Evolutionary conservation across 179 eudicot species (phyloP).

Genomic region (Beta lomatogona): DNA sequence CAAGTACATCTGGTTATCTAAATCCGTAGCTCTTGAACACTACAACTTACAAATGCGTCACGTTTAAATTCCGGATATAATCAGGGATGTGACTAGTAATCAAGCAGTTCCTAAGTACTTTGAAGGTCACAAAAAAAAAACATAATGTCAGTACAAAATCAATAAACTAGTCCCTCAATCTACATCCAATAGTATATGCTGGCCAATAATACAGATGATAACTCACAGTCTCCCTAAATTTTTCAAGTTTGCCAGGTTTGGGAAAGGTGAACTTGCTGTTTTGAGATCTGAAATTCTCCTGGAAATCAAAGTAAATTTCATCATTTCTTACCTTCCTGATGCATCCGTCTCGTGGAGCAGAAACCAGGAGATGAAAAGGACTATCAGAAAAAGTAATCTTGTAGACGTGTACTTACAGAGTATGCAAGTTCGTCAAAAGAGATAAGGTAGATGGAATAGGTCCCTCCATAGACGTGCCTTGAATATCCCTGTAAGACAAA

Average conservation of each 20-base stretch:
- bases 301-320: constrained; percentile 12
- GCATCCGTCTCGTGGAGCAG: background rate
- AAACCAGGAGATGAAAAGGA: background rate
- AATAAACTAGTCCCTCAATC: background rate
- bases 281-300: constrained; percentile 65
- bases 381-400: background rate
- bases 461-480: constrained; percentile 77
- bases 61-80: constrained; percentile 43
- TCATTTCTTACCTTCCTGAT: background rate
- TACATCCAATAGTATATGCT: background rate
- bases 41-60: constrained; percentile 56
- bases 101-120: constrained; percentile 72
- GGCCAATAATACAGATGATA: no score
- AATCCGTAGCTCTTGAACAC: background rate
- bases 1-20: no score
- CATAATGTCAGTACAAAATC: constrained; percentile 4
- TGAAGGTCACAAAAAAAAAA: constrained; percentile 26
- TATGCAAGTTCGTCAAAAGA: constrained; percentile 46
- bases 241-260: constrained; percentile 43
- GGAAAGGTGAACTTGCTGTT: constrained; percentile 39
- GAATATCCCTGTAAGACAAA: constrained; percentile 54
- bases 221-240: constrained; percentile 52
- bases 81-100: constrained; percentile 54
- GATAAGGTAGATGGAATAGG: constrained; percentile 75
- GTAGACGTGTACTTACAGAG: constrained; percentile 47